phyloP scores from a whole-genome alignment of 163 green algal species.

The Chlamydomonas reinhardtii region DNA sequence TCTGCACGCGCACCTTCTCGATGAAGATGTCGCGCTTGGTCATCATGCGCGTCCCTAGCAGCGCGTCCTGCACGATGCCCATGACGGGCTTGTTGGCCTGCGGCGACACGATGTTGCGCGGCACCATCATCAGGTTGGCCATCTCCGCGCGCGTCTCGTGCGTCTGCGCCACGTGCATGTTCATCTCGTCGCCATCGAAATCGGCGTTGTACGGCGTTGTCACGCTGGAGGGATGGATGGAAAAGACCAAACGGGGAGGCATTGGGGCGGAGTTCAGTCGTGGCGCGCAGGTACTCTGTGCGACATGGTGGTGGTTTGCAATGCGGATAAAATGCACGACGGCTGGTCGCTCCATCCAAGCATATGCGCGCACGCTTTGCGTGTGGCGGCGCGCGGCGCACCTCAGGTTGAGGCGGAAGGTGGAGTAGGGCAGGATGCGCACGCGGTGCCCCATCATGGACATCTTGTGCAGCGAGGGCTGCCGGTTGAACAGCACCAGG shows the following conservation, averaged over 20 bases:
- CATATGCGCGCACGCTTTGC: too few relatives aligned
- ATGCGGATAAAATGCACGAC: too few relatives aligned
- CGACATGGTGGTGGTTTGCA: too few relatives aligned
- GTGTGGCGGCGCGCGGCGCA: slow-evolving; percentile 43
- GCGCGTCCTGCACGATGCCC: slow-evolving; percentile 97
- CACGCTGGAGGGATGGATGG: slow-evolving; percentile 64
- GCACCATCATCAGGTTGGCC: slow-evolving; percentile 98
- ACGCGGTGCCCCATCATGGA: slow-evolving; percentile 98
- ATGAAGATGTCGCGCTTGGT: slow-evolving; percentile 99
- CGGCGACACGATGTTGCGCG: slow-evolving; percentile 96
- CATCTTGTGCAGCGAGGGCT: slow-evolving; percentile 99
- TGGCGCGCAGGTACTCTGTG: not conserved
- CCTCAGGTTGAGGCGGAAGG: slow-evolving; percentile 95
- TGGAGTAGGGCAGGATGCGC: slow-evolving; percentile 95
- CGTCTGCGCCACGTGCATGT: slow-evolving; percentile 98
- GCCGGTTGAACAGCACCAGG: slow-evolving; percentile 99
- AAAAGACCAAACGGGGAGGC: too few relatives aligned
- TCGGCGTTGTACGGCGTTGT: slow-evolving; percentile 99
- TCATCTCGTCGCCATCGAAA: slow-evolving; percentile 99
- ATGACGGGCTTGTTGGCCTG: slow-evolving; percentile 99
- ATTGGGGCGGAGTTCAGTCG: too few relatives aligned
- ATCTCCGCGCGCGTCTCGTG: slow-evolving; percentile 96
- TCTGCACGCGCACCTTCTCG: slow-evolving; percentile 64
- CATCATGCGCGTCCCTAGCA: slow-evolving; percentile 93
- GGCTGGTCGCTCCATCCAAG: too few relatives aligned